These are phyloP conservation scores for Dimargaris verticillata DNA, from an alignment of 192 early-diverging fungal species.

Conservation along the genomic window DNA sequence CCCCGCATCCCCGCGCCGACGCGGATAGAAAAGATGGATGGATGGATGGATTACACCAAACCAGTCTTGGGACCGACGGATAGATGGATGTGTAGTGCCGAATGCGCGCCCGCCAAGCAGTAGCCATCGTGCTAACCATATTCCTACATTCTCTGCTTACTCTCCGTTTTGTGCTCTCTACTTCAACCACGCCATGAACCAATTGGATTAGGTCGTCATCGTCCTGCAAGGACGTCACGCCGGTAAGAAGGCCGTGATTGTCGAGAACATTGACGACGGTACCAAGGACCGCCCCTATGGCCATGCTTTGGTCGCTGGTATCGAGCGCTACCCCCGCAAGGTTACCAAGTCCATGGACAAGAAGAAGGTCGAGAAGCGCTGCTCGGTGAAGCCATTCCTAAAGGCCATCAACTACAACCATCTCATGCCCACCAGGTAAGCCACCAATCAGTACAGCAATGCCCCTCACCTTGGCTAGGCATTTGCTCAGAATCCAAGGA, in stretches of 20 bases:
- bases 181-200: not conserved
- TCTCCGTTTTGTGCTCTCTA: not conserved
- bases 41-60: not conserved
- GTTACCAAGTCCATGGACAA: slow-evolving; percentile 89
- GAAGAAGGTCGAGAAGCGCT: slow-evolving; percentile 91
- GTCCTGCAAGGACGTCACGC: slow-evolving; percentile 96
- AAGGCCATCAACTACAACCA: slow-evolving; percentile 99
- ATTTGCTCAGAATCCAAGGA: too few relatives aligned
- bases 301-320: slow-evolving; percentile 95
- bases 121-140: not conserved
- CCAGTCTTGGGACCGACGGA: not conserved
- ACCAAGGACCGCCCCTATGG: slow-evolving; percentile 92
- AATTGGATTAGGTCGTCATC: slow-evolving; percentile 66
- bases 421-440: slow-evolving; percentile 82
- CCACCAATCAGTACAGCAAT: too few relatives aligned
- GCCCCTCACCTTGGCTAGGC: too few relatives aligned
- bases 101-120: not conserved
- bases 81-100: not conserved
- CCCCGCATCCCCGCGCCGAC: not conserved
- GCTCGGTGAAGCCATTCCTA: slow-evolving; percentile 97
- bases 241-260: slow-evolving; percentile 99
- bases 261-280: slow-evolving; percentile 92
- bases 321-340: slow-evolving; percentile 94
- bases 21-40: not conserved
- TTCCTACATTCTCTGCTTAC: slow-evolving; percentile 3